Percentiles rank a stretch among this genome's conserved stretches.
Evolutionary conservation across 192 early-diverging fungal genomes (phyloP).

Genomic region (Backusella morwellensis): DNA sequence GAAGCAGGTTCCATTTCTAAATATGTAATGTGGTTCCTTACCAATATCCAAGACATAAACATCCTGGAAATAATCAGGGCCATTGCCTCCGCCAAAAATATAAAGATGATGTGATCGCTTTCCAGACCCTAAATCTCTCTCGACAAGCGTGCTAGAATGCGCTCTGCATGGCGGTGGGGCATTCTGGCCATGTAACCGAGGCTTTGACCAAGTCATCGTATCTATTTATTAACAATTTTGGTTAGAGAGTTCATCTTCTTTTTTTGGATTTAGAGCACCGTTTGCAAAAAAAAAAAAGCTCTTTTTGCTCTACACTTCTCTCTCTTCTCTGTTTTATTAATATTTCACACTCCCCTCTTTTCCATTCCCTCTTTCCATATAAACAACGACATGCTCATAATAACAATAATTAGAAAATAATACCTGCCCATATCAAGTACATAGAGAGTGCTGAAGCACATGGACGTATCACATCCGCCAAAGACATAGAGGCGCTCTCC

Average conservation of each 20-base stretch:
- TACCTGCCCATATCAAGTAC: slow-evolving; percentile 71
- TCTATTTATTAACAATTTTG: slow-evolving; percentile 45
- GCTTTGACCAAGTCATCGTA: slow-evolving; percentile 77
- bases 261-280: background rate
- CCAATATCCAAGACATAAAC: slow-evolving; percentile 76
- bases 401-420: background rate
- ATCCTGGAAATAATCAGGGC: slow-evolving; percentile 78
- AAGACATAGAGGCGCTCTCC: slow-evolving; percentile 79
- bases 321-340: slow-evolving; percentile 1
- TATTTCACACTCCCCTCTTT: background rate
- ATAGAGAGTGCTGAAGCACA: slow-evolving; percentile 75
- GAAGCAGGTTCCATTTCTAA: background rate
- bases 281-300: background rate
- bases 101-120: slow-evolving; percentile 49
- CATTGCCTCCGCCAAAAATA: slow-evolving; percentile 88
- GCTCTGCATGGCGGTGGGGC: slow-evolving; percentile 75
- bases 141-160: slow-evolving; percentile 73
- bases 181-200: slow-evolving; percentile 62
- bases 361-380: background rate
- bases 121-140: slow-evolving; percentile 34
- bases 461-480: slow-evolving; percentile 79
- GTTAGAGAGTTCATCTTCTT: background rate
- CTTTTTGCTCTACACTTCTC: no score
- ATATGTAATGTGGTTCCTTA: slow-evolving; percentile 4
- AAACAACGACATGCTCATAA: background rate